phyloP scores from a whole-genome alignment of 768 basidiomycete species.

The Lactifluus hygrophoroides region DNA sequence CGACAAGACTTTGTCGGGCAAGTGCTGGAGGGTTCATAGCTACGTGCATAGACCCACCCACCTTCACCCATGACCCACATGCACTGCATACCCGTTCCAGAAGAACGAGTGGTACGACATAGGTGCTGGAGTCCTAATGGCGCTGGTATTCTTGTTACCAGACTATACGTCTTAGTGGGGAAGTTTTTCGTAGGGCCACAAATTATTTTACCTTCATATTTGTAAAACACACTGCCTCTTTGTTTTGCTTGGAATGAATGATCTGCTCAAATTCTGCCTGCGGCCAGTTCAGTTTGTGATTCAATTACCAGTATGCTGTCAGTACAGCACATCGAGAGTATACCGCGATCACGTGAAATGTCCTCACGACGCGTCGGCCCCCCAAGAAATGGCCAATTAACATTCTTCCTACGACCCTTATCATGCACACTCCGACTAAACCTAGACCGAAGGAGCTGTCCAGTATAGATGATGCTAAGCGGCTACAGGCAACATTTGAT shows the following conservation, averaged over 20 bases:
- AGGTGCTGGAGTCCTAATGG: no score
- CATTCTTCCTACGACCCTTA: neutral
- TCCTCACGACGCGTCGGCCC: neutral
- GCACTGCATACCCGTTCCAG: neutral
- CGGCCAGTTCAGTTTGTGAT: no score
- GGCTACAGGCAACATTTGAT: constrained; percentile 14
- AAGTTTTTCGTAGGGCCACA: no score
- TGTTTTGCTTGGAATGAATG: no score
- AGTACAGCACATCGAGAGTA: neutral
- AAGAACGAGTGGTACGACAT: no score
- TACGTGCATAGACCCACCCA: neutral
- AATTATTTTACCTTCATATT: neutral
- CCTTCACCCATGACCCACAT: neutral
- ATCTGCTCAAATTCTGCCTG: neutral
- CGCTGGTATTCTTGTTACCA: no score
- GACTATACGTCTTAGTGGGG: no score
- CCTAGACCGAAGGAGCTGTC: neutral
- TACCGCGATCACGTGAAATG: constrained; percentile 6
- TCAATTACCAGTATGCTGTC: no score
- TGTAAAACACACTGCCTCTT: neutral
- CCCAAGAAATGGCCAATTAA: no score
- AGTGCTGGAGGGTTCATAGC: neutral
- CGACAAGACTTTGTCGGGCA: constrained; percentile 6
- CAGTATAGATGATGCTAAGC: constrained; percentile 10
- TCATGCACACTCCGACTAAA: constrained; percentile 6